Percentiles rank a stretch among this genome's conserved stretches.
Conservation (phyloP, 2,329 filamentous ascomycete genomes). For the Claviceps sp. region DNA sequence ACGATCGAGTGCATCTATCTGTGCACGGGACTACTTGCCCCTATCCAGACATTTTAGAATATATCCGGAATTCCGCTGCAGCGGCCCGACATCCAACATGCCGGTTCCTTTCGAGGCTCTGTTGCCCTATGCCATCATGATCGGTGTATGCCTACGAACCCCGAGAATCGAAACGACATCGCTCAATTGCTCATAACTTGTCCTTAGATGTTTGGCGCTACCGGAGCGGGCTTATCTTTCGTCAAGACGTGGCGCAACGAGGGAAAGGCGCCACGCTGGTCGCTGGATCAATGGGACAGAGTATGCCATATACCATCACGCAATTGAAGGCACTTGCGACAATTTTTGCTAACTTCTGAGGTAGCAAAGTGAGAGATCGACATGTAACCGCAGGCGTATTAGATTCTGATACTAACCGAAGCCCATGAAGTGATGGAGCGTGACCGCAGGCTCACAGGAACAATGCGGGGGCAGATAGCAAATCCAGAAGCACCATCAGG, state of each 20-base stretch:
- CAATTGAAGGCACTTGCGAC: neutral
- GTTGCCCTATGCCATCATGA: constrained; percentile 52
- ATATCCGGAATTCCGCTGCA: constrained; percentile 15
- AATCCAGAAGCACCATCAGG: constrained; percentile 40
- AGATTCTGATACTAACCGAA: constrained; percentile 3
- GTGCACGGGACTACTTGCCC: neutral
- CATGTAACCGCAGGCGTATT: neutral
- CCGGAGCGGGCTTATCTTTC: constrained; percentile 43
- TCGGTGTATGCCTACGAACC: constrained; percentile 33
- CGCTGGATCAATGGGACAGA: constrained; percentile 49
- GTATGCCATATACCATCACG: constrained; percentile 24
- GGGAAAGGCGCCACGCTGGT: constrained; percentile 46
- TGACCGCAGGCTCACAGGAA: constrained; percentile 47
- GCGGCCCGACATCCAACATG: constrained; percentile 30
- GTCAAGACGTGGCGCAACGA: constrained; percentile 46
- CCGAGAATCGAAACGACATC: constrained; percentile 2
- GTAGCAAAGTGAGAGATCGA: constrained; percentile 39
- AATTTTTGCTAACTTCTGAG: constrained; percentile 15
- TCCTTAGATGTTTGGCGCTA: constrained; percentile 49
- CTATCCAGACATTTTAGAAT: neutral
- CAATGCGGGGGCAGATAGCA: constrained; percentile 44
- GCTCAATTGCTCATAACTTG: neutral
- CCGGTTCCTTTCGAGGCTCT: constrained; percentile 51
- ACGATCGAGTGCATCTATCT: neutral
- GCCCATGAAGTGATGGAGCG: constrained; percentile 49